Conservation (phyloP, 192 early-diverging fungal genomes). For the Spizellomyces sp. region DNA sequence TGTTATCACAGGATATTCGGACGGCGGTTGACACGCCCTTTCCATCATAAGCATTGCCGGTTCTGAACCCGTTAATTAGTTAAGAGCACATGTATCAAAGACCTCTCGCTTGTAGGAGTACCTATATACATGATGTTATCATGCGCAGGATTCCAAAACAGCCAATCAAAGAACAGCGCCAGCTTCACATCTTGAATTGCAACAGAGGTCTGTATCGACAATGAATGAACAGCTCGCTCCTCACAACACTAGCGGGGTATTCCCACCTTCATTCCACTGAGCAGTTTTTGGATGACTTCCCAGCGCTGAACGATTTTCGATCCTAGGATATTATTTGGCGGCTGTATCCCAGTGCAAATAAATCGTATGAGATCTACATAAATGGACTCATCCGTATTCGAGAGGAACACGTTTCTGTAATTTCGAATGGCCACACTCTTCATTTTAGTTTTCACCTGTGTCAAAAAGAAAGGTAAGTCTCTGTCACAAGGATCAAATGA, state of each 20-base stretch:
- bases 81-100: neutral
- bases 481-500: neutral
- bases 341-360: constrained; percentile 18
- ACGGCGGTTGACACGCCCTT: constrained; percentile 3
- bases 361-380: constrained; percentile 22
- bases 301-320: constrained; percentile 24
- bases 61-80: neutral
- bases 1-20: neutral
- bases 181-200: constrained; percentile 18
- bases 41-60: constrained; percentile 28
- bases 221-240: neutral
- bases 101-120: neutral
- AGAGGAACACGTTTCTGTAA: constrained; percentile 1
- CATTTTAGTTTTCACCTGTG: constrained; percentile 2
- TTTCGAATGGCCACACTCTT: neutral
- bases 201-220: constrained; percentile 4
- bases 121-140: constrained; percentile 34
- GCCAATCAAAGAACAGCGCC: constrained; percentile 25
- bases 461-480: neutral
- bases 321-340: constrained; percentile 19
- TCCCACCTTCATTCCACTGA: neutral
- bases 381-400: constrained; percentile 3
- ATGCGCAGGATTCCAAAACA: constrained; percentile 15
- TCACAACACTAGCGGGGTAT: neutral
- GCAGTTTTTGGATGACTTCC: constrained; percentile 9